Evolutionary conservation across 805 yeast species (phyloP).

Genomic region (Cyberlindnera japonica): DNA sequence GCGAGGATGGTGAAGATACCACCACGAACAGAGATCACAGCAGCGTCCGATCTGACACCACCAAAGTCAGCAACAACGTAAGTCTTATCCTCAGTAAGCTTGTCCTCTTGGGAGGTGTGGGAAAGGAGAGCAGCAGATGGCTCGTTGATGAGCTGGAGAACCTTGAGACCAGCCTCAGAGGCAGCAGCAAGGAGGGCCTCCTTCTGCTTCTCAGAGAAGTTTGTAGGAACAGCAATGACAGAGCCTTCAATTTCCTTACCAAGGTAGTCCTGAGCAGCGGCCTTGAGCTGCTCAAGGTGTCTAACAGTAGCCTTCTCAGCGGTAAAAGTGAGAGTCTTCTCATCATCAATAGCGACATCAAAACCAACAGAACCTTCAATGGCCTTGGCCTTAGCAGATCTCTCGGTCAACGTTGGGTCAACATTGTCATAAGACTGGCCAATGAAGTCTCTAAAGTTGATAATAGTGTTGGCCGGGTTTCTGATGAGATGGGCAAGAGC

Average conservation of each 20-base stretch:
- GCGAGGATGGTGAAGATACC: slow-evolving; percentile 88
- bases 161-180: slow-evolving; percentile 67
- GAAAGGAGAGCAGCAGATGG: slow-evolving; percentile 90
- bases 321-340: slow-evolving; percentile 41
- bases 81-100: slow-evolving; percentile 55
- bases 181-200: slow-evolving; percentile 58
- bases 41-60: slow-evolving; percentile 93
- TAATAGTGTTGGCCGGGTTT: slow-evolving; percentile 81
- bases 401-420: slow-evolving; percentile 58
- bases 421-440: slow-evolving; percentile 71
- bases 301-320: slow-evolving; percentile 79
- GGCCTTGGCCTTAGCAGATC: slow-evolving; percentile 65
- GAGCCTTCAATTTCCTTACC: slow-evolving; percentile 79
- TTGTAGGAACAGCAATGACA: slow-evolving; percentile 88
- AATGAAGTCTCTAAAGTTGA: slow-evolving; percentile 89
- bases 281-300: slow-evolving; percentile 76
- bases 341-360: slow-evolving; percentile 47
- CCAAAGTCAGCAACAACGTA: slow-evolving; percentile 96
- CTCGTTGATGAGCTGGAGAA: slow-evolving; percentile 86
- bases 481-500: slow-evolving; percentile 90
- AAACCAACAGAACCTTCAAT: slow-evolving; percentile 69
- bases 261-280: slow-evolving; percentile 89
- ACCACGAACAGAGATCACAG: slow-evolving; percentile 88
- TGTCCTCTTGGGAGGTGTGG: slow-evolving; percentile 47
- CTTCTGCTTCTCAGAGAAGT: slow-evolving; percentile 74